Base-by-base conservation (phyloP, 192 early-diverging fungal species). In the Linnemannia elongata region DNA sequence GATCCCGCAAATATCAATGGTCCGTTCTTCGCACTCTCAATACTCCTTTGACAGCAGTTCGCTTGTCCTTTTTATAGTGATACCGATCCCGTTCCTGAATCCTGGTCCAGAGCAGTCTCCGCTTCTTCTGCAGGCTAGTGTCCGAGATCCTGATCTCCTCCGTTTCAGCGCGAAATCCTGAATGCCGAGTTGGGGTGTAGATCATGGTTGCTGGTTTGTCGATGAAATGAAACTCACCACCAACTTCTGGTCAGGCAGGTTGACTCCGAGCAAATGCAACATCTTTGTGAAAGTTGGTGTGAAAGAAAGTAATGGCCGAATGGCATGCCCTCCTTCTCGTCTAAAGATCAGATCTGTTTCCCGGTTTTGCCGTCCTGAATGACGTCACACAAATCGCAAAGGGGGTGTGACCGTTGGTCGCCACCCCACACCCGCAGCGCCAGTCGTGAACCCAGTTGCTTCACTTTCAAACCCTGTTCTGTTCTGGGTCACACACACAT, bases 191-290 rank as follows among this genome's bases (percentile, higher is more conserved):
- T 44, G 15, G 4, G 20, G 41, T 15, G 1, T 5, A 9, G 41
- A 10, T 52, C 3, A 0, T 76, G 18, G 33, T 27, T 24, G 20
- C 33, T 7, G 45, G 39, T 38, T 42, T 15, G 45, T 17, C 30
- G 49, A 18, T 20, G 47, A 54, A 39, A n/a, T 17, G 24, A 18
- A 17, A 77, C 89, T 89, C 85, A 88, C 88, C 71, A 97, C 96
- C 39, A 95, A 81, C 90, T 97, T 97, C 69, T 94, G 88, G 92
- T 98, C 97, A 30, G 97, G 97, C 57, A 98, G 92, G 90, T 98
- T 98, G 80, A 98, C 96, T 81, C 97, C 97, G 69, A 98, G 93
- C 77, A 98, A 90, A 90, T 97, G 96, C 88, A 98, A 89, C 95
- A 96, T 96, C 35, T 66, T 35, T n/a, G 24, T 9, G 38, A 39